Evolutionary conservation across 345 rosid species (phyloP).

Genomic region (Citrus sp.): DNA sequence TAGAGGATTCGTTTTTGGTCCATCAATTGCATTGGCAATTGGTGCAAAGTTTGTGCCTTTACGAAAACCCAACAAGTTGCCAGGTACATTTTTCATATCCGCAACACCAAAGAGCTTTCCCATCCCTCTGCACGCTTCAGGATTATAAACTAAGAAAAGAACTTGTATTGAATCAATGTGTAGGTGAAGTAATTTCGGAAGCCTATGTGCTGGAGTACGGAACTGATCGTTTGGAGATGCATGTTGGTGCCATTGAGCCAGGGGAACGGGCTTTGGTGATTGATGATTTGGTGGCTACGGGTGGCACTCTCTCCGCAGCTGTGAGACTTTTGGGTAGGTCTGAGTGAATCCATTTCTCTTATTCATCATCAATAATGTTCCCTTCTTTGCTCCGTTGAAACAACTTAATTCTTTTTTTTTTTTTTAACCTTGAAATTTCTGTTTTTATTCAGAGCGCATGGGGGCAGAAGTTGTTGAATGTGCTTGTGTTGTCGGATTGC

Average conservation of each 20-base stretch:
- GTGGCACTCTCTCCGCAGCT: slow-evolving; percentile 90
- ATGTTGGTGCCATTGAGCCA: slow-evolving; percentile 61
- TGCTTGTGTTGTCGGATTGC: slow-evolving; percentile 85
- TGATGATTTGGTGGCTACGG: slow-evolving; percentile 92
- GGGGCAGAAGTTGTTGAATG: slow-evolving; percentile 89
- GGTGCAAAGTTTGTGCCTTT: slow-evolving; percentile 92
- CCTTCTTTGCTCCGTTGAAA: neutral
- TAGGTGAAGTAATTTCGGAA: slow-evolving; percentile 76
- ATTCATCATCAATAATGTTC: neutral
- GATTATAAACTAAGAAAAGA: neutral
- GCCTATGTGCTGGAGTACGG: slow-evolving; percentile 85
- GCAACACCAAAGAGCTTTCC: neutral
- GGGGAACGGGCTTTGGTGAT: slow-evolving; percentile 70
- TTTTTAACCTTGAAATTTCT: neutral
- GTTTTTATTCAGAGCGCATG: slow-evolving; percentile 51
- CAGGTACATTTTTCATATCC: slow-evolving; percentile 37
- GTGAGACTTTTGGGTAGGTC: slow-evolving; percentile 73
- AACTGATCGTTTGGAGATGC: slow-evolving; percentile 84
- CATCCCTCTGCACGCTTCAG: neutral
- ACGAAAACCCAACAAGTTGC: slow-evolving; percentile 79
- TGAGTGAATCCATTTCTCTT: no score
- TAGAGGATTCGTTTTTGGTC: slow-evolving; percentile 93
- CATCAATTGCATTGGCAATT: slow-evolving; percentile 84
- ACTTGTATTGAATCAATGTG: neutral
- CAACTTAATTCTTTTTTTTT: neutral